Evolutionary conservation across 1,139 yeast species (phyloP), one percentile per base, ranked within the genome.

Genomic region (Suhomyces atakaporum): DNA sequence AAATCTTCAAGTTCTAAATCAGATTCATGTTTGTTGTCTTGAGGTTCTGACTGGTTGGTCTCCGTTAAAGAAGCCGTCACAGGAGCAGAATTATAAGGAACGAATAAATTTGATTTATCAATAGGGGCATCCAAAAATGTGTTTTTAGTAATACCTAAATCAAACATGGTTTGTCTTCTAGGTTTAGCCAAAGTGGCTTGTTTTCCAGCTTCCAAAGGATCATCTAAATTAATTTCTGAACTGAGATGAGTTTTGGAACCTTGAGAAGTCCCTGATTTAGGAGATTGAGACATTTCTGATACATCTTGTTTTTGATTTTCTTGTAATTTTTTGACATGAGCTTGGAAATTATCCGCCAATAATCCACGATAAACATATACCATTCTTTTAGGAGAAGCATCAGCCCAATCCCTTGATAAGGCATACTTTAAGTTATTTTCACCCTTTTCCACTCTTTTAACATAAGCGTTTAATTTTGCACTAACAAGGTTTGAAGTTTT

Each of bases 311-410:
- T 66, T 39, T 62, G 66, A 37, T 47, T 53, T 36, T 69, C 73
- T 70, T 66, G 62, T 42, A 81, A 77, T 45, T 72, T 74, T 39
- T 77, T 76, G 9, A 84, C 89, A 52, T 81, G 86, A 28, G 79
- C 60, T 50, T 81, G 83, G 61, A 81, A 84, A 54, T 84, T 89
- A 11, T 79, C 73, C 20, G 92, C 77, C 45, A 84, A 66, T 28
- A 83, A 64, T 23, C 94, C 95, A 52, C 92, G 77, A 60, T 84
- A 85, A 32, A 84, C 89, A 53, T 85, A 85, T 24, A 85, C 88
- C 95, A 85, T 85, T 66, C 95, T 73, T 53, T 85, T 82, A 31
- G 95, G 95, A 4, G 87, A 80, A 11, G 90, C 87, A 58, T 83
- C 90, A 3, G 92, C 90, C 95, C 95, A 85, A 58, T 84, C 92